A percentile compares a stretch with the other conserved stretches of the same genome.
Evolutionary conservation across 495 filamentous ascomycete species (phyloP).

Genomic region (Neurospora tetraspora): DNA sequence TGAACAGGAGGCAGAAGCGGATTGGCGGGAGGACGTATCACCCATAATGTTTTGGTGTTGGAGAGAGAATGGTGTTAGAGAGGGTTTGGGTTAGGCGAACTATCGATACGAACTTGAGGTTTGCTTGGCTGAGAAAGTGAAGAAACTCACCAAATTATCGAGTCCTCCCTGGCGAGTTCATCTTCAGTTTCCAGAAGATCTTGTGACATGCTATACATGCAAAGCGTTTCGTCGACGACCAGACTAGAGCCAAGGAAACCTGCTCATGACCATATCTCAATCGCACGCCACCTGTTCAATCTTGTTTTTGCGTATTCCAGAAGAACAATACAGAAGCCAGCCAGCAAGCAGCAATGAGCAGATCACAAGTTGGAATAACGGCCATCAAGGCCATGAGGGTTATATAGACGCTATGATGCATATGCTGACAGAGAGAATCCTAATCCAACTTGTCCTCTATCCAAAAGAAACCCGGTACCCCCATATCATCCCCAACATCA

Average conservation of each 20-base stretch:
- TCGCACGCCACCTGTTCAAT: not conserved
- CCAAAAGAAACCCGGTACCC: not conserved
- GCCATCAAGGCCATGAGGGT: not conserved
- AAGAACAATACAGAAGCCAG: not conserved
- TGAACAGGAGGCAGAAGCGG: constrained; percentile 14
- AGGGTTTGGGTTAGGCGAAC: not conserved
- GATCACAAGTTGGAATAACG: not conserved
- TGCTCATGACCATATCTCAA: not conserved
- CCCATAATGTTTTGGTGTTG: not conserved
- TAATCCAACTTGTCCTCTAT: not conserved
- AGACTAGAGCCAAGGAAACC: not conserved
- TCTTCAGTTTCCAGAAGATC: not conserved
- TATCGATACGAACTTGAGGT: not conserved
- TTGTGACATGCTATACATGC: not conserved
- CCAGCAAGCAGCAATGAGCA: not conserved
- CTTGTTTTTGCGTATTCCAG: not conserved
- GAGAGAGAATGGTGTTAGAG: not conserved
- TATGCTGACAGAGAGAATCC: not conserved
- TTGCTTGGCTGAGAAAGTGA: not conserved
- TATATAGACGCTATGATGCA: not conserved
- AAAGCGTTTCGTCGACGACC: not conserved
- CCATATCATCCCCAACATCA: not conserved
- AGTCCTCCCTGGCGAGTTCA: not conserved
- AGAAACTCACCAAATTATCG: not conserved
- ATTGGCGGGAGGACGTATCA: constrained; percentile 7